Base-by-base conservation (phyloP, 1,139 yeast species). In the Taphrina deformans region DNA sequence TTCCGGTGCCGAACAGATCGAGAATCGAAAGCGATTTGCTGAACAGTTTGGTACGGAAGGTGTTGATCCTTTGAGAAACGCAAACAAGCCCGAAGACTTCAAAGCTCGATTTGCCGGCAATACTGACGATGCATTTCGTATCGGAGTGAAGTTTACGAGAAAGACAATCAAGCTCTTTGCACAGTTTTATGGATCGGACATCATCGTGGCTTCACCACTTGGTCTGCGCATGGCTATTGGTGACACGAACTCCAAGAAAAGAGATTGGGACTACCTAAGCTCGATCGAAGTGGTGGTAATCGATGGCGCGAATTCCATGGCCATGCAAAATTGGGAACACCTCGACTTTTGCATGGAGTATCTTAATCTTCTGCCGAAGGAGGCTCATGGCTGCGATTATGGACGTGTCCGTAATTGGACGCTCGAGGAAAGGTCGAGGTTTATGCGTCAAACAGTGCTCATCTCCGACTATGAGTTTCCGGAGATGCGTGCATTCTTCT, bases 281-380 rank as follows among this genome's bases (percentile, higher is more conserved):
- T 91, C 98, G 0, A 88, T 93, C 69, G 99, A 93, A 75, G 75
- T 95, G 6, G 76, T 87, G 53, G 78, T 92, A 31, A 78, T 91
- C 45, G 99, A 93, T 75, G 89, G 87, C 72, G 85, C 96, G 9
- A 91, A 91, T 73, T 90, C 92, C 50, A 80, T 92, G 69, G 89
- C 89, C 73, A 89, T 88, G 89, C 99, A 95, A 76, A 91, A 92
- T 72, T 88, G 97, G 93, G 89, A 88, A 48, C 96, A 93, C 77
- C 82, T 93, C 5, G 75, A 75, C 16, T 81, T 80, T 46, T 82
- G 92, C n/a, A 79, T 87, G 72, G 85, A 86, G 69, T 85, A 87
- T 73, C 71, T 91, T 66, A 91, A 91, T 75, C 79, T 82, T 67
- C 84, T 90, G 53, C 99, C 99, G 4, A 83, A 83, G 68, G 87